Evolutionary conservation across 2,329 filamentous ascomycete genomes (phyloP), one percentile per base, ranked within the genome.

Genomic region (Purpureocillium lavendulum): DNA sequence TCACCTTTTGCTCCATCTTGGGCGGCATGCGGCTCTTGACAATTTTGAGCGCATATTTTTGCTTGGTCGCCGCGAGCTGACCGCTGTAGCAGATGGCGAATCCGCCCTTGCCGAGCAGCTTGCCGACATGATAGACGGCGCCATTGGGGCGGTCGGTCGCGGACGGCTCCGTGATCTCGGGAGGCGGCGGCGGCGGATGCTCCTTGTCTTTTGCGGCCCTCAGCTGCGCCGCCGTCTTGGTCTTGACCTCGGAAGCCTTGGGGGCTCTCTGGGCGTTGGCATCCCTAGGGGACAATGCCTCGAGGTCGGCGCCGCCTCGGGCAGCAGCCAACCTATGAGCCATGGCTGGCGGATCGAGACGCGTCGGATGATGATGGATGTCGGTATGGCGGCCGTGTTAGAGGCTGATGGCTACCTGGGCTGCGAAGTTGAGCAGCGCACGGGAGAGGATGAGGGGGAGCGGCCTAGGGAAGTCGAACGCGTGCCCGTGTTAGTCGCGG

Each of bases 1-100:
- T 38, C 45, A 87, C 84, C 79, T 89, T 89, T 61, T 89, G 84
- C 57, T 86, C 83, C 73, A 89, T 83, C 61, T 88, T 89, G 43
- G 77, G 67, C 7, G 83, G 82, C 84, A 89, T 89, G 56, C 82
- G 77, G 53, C 82, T 85, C 65, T 82, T 85, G 55, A 90, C 85
- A 55, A 90, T 87, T 67, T 90, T 90, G 52, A 90, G 69, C 33
- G 85, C 85, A 56, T 80, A 83, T 48, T 74, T 73, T 54, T 82
- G 79, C 52, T 75, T 82, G 6, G 76, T 77, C 10, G 80, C 76
- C 38, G 77, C 68, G 40, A 84, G 64, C 49, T 82, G 77, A 35
- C 81, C 84, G 50, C 80, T 77, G 55, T 89, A 84, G 64, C 84
- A 89, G 45, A 89, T 83, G 48, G 85, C 85, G 55, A 90, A 90